Evolutionary conservation across 192 early-diverging fungal genomes (phyloP), one percentile per base, ranked within the genome.

Genomic region (Coemansia sp.): DNA sequence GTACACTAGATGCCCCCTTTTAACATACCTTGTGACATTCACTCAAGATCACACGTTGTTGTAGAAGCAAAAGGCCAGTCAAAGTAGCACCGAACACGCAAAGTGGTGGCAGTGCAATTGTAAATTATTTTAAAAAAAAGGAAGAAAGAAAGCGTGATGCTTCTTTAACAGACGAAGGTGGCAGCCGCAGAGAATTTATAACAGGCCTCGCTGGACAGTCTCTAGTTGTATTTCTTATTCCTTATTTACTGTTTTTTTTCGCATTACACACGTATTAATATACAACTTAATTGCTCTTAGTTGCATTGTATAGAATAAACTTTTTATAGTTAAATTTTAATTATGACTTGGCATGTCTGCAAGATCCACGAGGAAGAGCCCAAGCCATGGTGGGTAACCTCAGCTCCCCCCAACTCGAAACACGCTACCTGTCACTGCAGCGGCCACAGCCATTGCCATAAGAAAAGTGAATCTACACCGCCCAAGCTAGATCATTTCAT

Each of bases 401-500:
- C 39, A 46, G 39, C 39, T 46, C 39, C 9, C 3, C 39, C 39
- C 11, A 46, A 46, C 39, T 14, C 11, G 11, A 46, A 17, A 9
- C 39, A 46, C 39, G 17, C 14, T 46, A 14, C 11, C 39, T 46
- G 39, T 14, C 39, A 46, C 39, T 54, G 52, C 62, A 22, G 25
- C 7, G 22, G 53, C 2, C 10, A 68, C 14, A 8, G 33, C 46
- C 9, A 25, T 2, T 9, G 33, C 24, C 22, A 21, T 59, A 61
- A 25, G n/a, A 33, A 68, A 9, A 5, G 25, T 6, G 24, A 29
- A 25, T 17, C 23, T 29, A 32, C 60, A 24, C 58, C 52, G 17
- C 23, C 51, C 10, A 53, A 53, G 61, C 50, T 63, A 14, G 31
- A 19, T 8, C 50, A 52, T 32, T 31, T 52, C 29, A 19, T 63